Conservation (phyloP, 345 rosid species). For the Luvunga scandens region DNA sequence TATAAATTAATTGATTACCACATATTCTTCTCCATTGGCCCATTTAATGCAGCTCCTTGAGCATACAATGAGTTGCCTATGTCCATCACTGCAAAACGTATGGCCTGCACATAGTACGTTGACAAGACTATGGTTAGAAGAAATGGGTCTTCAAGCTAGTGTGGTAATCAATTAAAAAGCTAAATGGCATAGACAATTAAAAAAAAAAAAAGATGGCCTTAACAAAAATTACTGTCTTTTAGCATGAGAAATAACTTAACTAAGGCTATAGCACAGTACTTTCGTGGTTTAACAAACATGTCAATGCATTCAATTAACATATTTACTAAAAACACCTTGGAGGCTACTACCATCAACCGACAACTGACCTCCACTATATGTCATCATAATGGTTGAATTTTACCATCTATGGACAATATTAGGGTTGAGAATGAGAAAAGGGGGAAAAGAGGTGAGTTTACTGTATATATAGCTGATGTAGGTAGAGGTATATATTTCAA, state of each 20-base stretch:
- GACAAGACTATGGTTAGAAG: neutral
- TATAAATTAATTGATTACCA: constrained; percentile 46
- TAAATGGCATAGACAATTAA: constrained; percentile 5
- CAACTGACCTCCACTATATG: neutral
- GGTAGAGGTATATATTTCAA: neutral
- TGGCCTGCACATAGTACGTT: constrained; percentile 45
- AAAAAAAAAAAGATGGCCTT: constrained; percentile 13
- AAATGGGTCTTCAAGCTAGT: constrained; percentile 5
- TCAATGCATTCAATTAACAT: neutral
- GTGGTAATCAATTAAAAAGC: too few species aligned
- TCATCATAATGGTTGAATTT: neutral
- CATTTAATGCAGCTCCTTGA: constrained; percentile 37
- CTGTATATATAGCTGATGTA: neutral
- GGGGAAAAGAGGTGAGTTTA: neutral
- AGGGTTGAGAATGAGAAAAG: neutral
- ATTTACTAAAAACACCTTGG: neutral
- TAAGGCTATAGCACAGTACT: neutral
- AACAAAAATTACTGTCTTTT: constrained; percentile 1
- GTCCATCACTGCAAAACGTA: constrained; percentile 69
- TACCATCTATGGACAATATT: neutral
- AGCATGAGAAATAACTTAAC: neutral
- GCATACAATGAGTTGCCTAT: constrained; percentile 47
- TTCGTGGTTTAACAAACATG: neutral
- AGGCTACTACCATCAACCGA: neutral
- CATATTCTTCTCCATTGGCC: constrained; percentile 48